These are phyloP conservation scores for Kernera saxatilis DNA, from an alignment of 345 rosid species.

Conservation along the genomic window DNA sequence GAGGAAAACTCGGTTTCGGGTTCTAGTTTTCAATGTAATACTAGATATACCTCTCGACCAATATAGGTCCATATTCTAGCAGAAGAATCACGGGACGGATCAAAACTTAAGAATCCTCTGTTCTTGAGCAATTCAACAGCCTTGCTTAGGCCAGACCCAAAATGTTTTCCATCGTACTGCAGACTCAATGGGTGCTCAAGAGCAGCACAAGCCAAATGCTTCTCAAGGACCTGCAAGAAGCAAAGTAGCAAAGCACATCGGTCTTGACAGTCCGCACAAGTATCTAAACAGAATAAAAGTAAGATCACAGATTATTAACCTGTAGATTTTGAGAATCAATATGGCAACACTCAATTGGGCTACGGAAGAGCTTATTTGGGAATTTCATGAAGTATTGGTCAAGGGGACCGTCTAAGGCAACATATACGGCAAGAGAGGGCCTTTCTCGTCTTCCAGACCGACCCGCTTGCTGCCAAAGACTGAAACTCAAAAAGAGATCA, in stretches of 20 bases:
- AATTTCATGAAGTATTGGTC: constrained; percentile 90
- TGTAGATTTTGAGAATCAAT: constrained; percentile 78
- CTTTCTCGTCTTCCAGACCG: constrained; percentile 91
- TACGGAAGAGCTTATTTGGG: constrained; percentile 72
- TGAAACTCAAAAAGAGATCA: constrained; percentile 32
- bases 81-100: constrained; percentile 51
- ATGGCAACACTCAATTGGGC: constrained; percentile 85
- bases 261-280: background rate
- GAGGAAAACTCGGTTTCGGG: constrained; percentile 10
- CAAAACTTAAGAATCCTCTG: constrained; percentile 50
- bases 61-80: constrained; percentile 73
- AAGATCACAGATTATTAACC: constrained; percentile 36
- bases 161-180: constrained; percentile 63
- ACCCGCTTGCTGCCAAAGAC: constrained; percentile 98
- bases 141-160: constrained; percentile 54
- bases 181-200: constrained; percentile 74
- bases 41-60: constrained; percentile 63
- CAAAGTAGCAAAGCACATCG: constrained; percentile 9
- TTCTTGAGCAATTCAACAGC: constrained; percentile 51
- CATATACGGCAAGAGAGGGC: constrained; percentile 82
- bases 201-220: constrained; percentile 88
- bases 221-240: constrained; percentile 70
- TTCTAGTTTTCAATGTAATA: constrained; percentile 1
- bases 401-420: constrained; percentile 76
- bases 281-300: constrained; percentile 2